These are phyloP conservation scores for Fusarium phyllophilum DNA, from an alignment of 2,329 filamentous ascomycete genomes.

Conservation along the genomic window DNA sequence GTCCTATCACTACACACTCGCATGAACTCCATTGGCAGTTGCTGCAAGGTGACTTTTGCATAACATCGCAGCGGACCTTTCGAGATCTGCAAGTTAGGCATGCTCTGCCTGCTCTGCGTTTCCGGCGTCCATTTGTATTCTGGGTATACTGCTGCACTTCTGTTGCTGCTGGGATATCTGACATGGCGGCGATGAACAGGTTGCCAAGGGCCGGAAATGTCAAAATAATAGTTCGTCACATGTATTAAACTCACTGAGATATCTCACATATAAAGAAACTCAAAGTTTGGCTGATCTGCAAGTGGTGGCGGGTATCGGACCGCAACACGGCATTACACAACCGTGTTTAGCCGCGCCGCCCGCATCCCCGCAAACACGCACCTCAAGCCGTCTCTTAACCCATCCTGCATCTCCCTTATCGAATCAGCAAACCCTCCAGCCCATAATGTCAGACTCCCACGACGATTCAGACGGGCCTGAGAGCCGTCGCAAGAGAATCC, in stretches of 20 bases:
- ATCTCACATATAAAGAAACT: background rate
- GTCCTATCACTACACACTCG: conserved; percentile 2
- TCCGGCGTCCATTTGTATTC: background rate
- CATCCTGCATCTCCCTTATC: background rate
- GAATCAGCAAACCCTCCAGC: background rate
- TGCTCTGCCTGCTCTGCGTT: background rate
- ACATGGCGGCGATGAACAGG: background rate
- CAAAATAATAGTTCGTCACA: accelerated
- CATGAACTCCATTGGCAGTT: conserved; percentile 6
- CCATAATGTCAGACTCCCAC: conserved; percentile 5
- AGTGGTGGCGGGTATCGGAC: background rate
- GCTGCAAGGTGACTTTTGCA: conserved; percentile 6
- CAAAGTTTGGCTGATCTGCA: background rate
- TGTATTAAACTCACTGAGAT: background rate
- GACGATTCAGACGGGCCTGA: conserved; percentile 18
- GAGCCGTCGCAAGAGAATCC: conserved; percentile 16
- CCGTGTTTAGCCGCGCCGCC: conserved; percentile 4
- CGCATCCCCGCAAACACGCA: background rate
- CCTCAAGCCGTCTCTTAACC: background rate
- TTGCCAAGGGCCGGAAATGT: too few species aligned
- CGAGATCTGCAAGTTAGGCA: conserved; percentile 7
- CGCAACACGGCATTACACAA: conserved; percentile 10
- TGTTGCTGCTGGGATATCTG: background rate
- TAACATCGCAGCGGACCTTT: conserved; percentile 16
- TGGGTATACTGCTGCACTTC: background rate